These are phyloP conservation scores for Plasmodium cynomolgi DNA, from an alignment of 169 alveolate genomes.

Conservation along the genomic window DNA sequence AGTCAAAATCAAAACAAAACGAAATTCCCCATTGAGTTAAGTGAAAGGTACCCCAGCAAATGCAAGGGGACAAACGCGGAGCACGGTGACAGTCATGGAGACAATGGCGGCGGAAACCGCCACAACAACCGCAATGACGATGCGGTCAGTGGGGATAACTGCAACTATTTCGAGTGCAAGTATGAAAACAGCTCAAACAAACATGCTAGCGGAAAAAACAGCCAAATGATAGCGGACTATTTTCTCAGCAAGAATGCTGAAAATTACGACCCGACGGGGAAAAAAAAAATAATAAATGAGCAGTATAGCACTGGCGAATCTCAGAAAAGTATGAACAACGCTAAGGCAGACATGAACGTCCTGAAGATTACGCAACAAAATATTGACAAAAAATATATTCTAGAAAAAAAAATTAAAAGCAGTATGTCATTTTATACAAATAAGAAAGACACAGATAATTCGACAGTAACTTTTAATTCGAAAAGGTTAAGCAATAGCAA, in stretches of 20 bases:
- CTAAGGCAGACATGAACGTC: conserved; percentile 18
- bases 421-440: conserved; percentile 12
- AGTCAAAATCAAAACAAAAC: not conserved
- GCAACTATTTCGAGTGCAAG: conserved; percentile 15
- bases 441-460: conserved; percentile 30
- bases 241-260: conserved; percentile 25
- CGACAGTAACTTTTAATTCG: conserved; percentile 49
- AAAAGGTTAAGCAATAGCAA: conserved; percentile 64
- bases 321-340: conserved; percentile 18
- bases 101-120: not conserved
- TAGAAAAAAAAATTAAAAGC: conserved; percentile 31
- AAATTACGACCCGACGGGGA: conserved; percentile 1
- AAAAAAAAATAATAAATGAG: conserved; percentile 20
- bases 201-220: not conserved
- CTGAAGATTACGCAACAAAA: conserved; percentile 60
- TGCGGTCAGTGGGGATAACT: not conserved
- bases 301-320: not conserved
- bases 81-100: not conserved
- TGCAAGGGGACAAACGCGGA: conserved; percentile 7
- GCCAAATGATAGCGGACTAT: conserved; percentile 14
- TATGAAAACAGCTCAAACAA: conserved; percentile 40
- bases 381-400: conserved; percentile 47
- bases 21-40: conserved; percentile 22
- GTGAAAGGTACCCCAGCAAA: conserved; percentile 36
- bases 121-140: not conserved